Percentiles rank a stretch among this genome's conserved stretches.
Conservation (phyloP, 164 flowering plant genomes). For the Echeveria elegans region DNA sequence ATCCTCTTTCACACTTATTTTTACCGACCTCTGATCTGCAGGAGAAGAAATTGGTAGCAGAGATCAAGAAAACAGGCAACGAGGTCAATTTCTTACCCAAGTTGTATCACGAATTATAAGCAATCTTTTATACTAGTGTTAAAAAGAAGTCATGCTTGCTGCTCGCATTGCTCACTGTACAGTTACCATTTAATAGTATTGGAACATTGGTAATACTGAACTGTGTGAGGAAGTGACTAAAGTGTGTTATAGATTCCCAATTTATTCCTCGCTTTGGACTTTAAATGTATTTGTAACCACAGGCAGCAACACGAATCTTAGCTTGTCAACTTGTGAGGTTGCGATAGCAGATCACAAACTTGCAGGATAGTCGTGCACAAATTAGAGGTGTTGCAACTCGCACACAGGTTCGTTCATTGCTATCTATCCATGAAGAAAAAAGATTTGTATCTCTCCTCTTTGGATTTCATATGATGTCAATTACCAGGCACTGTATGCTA, state of each 20-base stretch:
- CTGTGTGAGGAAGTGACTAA: not conserved
- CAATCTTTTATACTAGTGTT: not conserved
- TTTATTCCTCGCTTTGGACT: not conserved
- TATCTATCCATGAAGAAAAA: not conserved
- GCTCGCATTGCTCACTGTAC: not conserved
- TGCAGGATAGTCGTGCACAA: slow-evolving; percentile 97
- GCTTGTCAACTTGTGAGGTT: slow-evolving; percentile 94
- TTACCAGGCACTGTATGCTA: slow-evolving; percentile 73
- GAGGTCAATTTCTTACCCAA: slow-evolving; percentile 47
- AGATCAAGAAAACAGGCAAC: slow-evolving; percentile 86
- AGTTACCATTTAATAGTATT: no score
- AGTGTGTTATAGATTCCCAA: not conserved
- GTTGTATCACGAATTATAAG: not conserved
- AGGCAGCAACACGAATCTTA: slow-evolving; percentile 89
- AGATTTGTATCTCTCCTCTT: not conserved
- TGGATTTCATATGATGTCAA: not conserved
- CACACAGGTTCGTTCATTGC: slow-evolving; percentile 49
- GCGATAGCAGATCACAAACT: slow-evolving; percentile 78
- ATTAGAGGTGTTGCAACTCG: slow-evolving; percentile 92
- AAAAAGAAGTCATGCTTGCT: not conserved
- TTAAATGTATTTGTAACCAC: not conserved
- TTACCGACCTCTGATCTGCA: slow-evolving; percentile 15
- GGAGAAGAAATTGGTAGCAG: slow-evolving; percentile 85
- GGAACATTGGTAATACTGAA: not conserved
- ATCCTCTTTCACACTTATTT: not conserved